phyloP scores from a whole-genome alignment of 176 grass and related monocot species.

The Oryza longistaminata region DNA sequence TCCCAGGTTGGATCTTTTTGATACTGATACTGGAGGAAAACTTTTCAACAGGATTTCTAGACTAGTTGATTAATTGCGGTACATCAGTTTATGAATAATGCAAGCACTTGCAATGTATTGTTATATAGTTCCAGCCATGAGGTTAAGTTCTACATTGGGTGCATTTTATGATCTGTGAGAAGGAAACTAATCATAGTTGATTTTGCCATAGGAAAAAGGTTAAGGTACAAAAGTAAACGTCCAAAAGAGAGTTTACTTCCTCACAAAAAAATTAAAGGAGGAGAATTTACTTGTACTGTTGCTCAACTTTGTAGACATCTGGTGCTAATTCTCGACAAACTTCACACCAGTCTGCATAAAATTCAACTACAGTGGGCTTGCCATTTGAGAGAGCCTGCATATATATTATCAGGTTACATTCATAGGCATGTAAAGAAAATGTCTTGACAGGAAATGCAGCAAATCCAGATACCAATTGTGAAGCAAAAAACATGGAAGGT shows the following conservation, averaged over 20 bases:
- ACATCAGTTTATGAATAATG: neutral
- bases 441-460: neutral
- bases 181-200: neutral
- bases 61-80: neutral
- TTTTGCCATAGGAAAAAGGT: neutral
- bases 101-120: neutral
- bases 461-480: neutral
- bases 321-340: conserved; percentile 89
- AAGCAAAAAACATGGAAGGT: neutral
- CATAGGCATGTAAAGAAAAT: conserved; percentile 1
- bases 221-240: neutral
- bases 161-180: neutral
- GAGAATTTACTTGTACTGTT: conserved; percentile 71
- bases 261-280: neutral
- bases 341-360: conserved; percentile 99
- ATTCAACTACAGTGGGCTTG: conserved; percentile 89
- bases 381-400: conserved; percentile 87
- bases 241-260: neutral
- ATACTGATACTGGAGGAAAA: neutral
- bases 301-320: conserved; percentile 76
- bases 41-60: neutral
- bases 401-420: conserved; percentile 31
- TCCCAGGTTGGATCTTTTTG: neutral
- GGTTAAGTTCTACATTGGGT: neutral
- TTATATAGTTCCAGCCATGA: neutral